Conservation (phyloP, 148 eudicot species). For the Chenopodium formosanum region DNA sequence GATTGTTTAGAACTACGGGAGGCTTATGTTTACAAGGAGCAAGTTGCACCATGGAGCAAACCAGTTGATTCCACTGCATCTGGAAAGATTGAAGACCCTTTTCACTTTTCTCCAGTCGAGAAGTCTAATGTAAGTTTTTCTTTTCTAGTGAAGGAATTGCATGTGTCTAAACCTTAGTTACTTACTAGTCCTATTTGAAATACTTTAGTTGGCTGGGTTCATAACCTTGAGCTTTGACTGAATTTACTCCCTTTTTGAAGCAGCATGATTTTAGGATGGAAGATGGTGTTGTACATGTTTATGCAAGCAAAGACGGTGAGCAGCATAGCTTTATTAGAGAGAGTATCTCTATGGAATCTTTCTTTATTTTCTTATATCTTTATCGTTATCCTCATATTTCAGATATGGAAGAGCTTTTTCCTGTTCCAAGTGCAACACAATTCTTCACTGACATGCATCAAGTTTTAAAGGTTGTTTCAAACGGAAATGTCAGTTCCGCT, state of each 20-base stretch:
- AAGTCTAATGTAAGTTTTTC: constrained; percentile 47
- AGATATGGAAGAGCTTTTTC: constrained; percentile 62
- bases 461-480: constrained; percentile 53
- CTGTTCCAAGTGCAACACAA: constrained; percentile 64
- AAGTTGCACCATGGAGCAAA: constrained; percentile 59
- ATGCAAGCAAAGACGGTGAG: constrained; percentile 67
- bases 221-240: constrained; percentile 18
- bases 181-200: not conserved
- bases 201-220: not conserved
- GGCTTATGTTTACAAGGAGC: constrained; percentile 55
- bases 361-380: too few relatives aligned
- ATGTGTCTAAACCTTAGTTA: not conserved
- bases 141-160: constrained; percentile 1
- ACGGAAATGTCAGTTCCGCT: constrained; percentile 64
- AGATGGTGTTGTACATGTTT: constrained; percentile 69
- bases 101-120: constrained; percentile 52
- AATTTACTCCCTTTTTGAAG: constrained; percentile 26
- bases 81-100: constrained; percentile 39
- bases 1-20: constrained; percentile 72
- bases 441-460: constrained; percentile 79
- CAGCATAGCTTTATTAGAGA: not conserved
- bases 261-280: constrained; percentile 72
- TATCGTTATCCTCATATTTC: constrained; percentile 5
- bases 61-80: constrained; percentile 31
- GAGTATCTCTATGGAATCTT: not conserved